Percentiles rank a stretch among this genome's conserved stretches.
Conservation (phyloP, 148 eudicot species). For the Chenopodium formosanum region DNA sequence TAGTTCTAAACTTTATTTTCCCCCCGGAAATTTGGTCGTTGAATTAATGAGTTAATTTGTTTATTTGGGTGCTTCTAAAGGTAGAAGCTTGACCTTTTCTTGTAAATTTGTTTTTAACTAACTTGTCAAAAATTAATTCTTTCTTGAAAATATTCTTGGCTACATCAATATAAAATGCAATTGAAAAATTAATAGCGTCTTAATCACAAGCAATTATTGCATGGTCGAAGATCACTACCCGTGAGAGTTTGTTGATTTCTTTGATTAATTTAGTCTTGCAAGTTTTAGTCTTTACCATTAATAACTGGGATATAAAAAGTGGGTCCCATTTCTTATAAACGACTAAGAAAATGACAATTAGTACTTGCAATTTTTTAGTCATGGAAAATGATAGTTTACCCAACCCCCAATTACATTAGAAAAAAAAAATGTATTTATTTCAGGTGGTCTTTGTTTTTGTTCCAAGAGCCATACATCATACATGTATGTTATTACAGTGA, state of each 20-base stretch:
- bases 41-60: constrained; percentile 4
- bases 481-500: background rate
- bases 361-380: background rate
- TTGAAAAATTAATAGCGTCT: background rate
- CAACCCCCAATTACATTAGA: constrained; percentile 9
- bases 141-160: background rate
- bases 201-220: background rate
- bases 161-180: background rate
- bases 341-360: constrained; percentile 4
- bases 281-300: background rate
- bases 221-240: background rate
- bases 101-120: background rate
- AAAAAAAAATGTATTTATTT: constrained; percentile 11
- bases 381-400: constrained; percentile 30
- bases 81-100: constrained; percentile 24
- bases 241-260: too few species aligned
- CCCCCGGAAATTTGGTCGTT: constrained; percentile 24
- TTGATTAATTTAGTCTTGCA: background rate
- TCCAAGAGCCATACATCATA: constrained; percentile 21
- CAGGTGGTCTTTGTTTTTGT: constrained; percentile 34
- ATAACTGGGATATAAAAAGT: background rate
- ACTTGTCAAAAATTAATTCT: background rate
- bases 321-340: background rate
- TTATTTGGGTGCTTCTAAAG: background rate
- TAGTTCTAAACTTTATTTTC: background rate